A percentile compares a stretch with the other conserved stretches of the same genome.
phyloP scores from a whole-genome alignment of 192 early-diverging fungal species.

The Coemansia sp. region DNA sequence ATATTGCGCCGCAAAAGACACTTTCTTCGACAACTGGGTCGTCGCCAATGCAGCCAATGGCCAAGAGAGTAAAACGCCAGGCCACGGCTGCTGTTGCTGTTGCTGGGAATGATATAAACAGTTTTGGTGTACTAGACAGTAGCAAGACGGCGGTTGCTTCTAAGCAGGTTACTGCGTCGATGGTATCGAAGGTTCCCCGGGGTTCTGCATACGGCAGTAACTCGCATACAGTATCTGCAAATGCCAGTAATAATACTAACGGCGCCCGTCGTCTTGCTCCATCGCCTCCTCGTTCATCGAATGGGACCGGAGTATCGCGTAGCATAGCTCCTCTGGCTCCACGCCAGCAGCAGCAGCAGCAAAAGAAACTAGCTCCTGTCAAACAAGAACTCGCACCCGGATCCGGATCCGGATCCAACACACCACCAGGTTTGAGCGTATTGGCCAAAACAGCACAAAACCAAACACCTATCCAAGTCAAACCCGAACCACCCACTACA shows the following conservation, averaged over 20 bases:
- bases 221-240: not conserved
- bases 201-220: not conserved
- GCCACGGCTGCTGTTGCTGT: not conserved
- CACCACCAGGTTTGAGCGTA: slow-evolving; percentile 43
- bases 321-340: slow-evolving; percentile 21
- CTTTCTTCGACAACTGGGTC: slow-evolving; percentile 4
- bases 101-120: slow-evolving; percentile 26
- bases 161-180: slow-evolving; percentile 13
- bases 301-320: not conserved
- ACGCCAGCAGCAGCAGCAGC: slow-evolving; percentile 15
- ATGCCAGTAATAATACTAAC: not conserved
- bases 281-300: not conserved
- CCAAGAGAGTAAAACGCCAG: not conserved
- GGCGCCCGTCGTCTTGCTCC: slow-evolving; percentile 2
- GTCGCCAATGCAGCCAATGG: not conserved
- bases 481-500: not conserved
- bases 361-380: not conserved
- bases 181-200: not conserved
- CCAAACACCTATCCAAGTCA: slow-evolving; percentile 34
- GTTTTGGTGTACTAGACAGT: slow-evolving; percentile 12
- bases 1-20: slow-evolving; percentile 48
- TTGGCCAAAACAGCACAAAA: slow-evolving; percentile 44
- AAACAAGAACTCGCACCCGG: not conserved
- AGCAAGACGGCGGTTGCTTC: slow-evolving; percentile 11
- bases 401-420: slow-evolving; percentile 24